A percentile compares a stretch with the other conserved stretches of the same genome.
Evolutionary conservation across 805 yeast genomes (phyloP).

Genomic region (Nakazawaea sp.): DNA sequence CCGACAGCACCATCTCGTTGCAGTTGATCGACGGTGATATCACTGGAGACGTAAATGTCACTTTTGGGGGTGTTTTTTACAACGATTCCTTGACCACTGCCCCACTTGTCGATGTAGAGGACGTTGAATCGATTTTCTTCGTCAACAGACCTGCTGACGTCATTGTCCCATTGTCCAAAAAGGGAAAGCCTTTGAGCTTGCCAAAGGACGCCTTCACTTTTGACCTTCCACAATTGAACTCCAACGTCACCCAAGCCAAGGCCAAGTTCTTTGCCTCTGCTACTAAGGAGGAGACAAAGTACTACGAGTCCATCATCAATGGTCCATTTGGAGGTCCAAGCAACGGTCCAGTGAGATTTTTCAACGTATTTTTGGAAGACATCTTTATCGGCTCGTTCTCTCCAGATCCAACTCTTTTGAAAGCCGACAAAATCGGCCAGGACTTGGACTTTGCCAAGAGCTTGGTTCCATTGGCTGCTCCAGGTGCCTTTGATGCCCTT

Average conservation of each 20-base stretch:
- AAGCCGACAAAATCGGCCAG: slow-evolving; percentile 17
- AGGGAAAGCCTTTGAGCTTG: slow-evolving; percentile 16
- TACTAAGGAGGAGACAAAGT: slow-evolving; percentile 20
- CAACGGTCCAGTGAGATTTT: slow-evolving; percentile 21
- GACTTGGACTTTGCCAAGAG: slow-evolving; percentile 11
- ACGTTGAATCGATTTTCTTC: slow-evolving; percentile 15
- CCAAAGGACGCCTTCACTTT: slow-evolving; percentile 18
- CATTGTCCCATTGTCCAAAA: slow-evolving; percentile 18
- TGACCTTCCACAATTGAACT: slow-evolving; percentile 16
- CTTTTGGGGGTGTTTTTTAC: slow-evolving; percentile 18
- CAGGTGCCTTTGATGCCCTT: slow-evolving; percentile 22
- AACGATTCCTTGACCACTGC: slow-evolving; percentile 14
- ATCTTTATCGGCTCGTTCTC: slow-evolving; percentile 18
- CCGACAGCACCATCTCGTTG: slow-evolving; percentile 13
- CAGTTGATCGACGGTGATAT: slow-evolving; percentile 20
- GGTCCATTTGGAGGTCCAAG: slow-evolving; percentile 12
- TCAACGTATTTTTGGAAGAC: slow-evolving; percentile 20
- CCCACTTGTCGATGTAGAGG: slow-evolving; percentile 4
- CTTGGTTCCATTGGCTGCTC: slow-evolving; percentile 23
- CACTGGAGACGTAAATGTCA: slow-evolving; percentile 14
- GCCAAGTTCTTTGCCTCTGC: slow-evolving; percentile 22
- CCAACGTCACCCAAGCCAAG: slow-evolving; percentile 21
- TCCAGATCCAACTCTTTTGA: slow-evolving; percentile 25
- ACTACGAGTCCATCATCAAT: slow-evolving; percentile 15
- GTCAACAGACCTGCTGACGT: slow-evolving; percentile 19